Conservation (phyloP, 108 stramenopile genomes). For the Stephanodiscus minutulus region DNA sequence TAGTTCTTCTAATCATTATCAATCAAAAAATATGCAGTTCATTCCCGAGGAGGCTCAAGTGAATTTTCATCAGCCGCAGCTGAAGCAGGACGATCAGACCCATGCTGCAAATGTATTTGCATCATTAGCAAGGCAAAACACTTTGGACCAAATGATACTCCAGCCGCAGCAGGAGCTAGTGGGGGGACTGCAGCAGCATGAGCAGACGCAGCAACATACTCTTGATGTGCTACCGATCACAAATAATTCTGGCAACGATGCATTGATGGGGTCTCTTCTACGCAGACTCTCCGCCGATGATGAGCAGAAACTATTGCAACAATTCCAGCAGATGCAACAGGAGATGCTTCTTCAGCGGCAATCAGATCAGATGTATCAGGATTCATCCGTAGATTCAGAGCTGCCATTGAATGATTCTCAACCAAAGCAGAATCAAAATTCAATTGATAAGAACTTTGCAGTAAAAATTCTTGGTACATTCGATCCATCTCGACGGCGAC, state of each 20-base stretch:
- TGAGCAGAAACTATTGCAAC: constrained; percentile 11
- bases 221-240: background rate
- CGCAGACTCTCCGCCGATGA: background rate
- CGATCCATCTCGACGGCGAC: background rate
- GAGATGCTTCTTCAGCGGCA: background rate
- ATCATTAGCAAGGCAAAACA: constrained; percentile 3
- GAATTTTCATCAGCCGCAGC: background rate
- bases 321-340: constrained; percentile 9
- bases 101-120: constrained; percentile 6
- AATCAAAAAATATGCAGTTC: background rate
- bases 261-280: background rate
- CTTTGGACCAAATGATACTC: background rate
- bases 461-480: background rate
- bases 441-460: background rate
- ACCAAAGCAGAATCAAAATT: background rate
- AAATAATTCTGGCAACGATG: background rate
- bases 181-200: constrained; percentile 3
- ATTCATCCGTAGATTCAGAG: constrained; percentile 1
- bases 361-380: background rate
- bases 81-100: background rate
- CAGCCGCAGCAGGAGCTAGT: constrained; percentile 6
- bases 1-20: constrained; percentile 2
- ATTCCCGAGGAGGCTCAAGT: constrained; percentile 1
- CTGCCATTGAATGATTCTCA: background rate
- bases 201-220: background rate